phyloP scores from a whole-genome alignment of 805 yeast genomes.

The Candida nonsorbophila region DNA sequence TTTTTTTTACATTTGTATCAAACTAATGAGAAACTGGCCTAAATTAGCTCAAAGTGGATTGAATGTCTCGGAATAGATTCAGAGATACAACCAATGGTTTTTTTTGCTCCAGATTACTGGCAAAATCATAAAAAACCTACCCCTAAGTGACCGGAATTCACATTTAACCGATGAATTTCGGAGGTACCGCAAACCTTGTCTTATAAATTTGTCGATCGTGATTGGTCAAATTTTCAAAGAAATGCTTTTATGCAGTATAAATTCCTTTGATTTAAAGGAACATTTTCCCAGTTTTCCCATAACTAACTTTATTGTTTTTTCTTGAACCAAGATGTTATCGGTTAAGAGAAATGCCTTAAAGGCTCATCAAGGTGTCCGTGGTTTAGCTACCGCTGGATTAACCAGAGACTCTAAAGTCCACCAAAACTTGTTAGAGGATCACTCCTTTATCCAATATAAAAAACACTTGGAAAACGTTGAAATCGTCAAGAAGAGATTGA shows the following conservation, averaged over 20 bases:
- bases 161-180: too few relatives aligned
- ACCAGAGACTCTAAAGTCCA: conserved; percentile 69
- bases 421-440: conserved; percentile 77
- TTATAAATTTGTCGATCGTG: background rate
- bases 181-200: too few relatives aligned
- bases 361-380: conserved; percentile 34
- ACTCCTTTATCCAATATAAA: conserved; percentile 88
- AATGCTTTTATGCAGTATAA: background rate
- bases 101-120: too few relatives aligned
- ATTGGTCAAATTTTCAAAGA: background rate
- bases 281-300: background rate
- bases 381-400: conserved; percentile 48
- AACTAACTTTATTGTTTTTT: background rate
- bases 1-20: too few relatives aligned
- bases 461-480: conserved; percentile 83
- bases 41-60: too few relatives aligned
- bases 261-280: background rate
- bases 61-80: too few relatives aligned
- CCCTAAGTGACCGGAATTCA: too few relatives aligned
- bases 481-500: conserved; percentile 74
- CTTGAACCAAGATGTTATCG: conserved; percentile 28
- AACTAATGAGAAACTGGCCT: too few relatives aligned
- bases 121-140: too few relatives aligned
- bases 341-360: conserved; percentile 28
- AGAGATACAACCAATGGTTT: too few relatives aligned